phyloP scores from a whole-genome alignment of 805 yeast species.

The Wickerhamiella vanderwaltii region DNA sequence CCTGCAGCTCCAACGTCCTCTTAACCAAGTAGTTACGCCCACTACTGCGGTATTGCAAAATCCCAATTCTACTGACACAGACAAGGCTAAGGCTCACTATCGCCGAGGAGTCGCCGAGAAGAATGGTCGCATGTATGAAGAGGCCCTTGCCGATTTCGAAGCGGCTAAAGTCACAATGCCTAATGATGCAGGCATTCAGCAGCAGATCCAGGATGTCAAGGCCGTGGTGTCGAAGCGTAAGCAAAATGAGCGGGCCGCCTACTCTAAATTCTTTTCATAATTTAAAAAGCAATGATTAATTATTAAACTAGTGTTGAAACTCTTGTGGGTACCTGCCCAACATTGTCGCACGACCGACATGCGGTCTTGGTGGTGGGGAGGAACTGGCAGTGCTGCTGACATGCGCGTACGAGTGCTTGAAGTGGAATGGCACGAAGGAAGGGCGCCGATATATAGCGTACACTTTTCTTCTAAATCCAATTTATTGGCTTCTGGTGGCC shows the following conservation, averaged over 20 bases:
- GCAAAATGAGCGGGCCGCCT: conserved; percentile 34
- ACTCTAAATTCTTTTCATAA: conserved; percentile 30
- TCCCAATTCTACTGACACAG: conserved; percentile 44
- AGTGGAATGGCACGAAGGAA: conserved; percentile 34
- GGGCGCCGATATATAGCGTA: conserved; percentile 32
- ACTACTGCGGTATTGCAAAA: conserved; percentile 56
- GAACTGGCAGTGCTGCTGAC: background rate
- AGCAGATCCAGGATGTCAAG: conserved; percentile 52
- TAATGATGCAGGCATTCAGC: conserved; percentile 55
- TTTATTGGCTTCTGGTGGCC: conserved; percentile 14
- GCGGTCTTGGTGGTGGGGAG: background rate
- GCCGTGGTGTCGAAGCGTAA: conserved; percentile 39
- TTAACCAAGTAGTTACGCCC: conserved; percentile 40
- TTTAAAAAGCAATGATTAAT: too few species aligned
- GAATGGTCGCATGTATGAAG: conserved; percentile 52
- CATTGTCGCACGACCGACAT: background rate
- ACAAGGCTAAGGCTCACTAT: conserved; percentile 73
- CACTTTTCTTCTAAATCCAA: conserved; percentile 27
- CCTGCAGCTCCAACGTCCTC: conserved; percentile 45
- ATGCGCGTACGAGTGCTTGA: conserved; percentile 30
- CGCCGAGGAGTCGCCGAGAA: conserved; percentile 72
- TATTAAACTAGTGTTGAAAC: too few species aligned
- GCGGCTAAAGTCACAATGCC: conserved; percentile 56
- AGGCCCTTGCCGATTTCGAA: conserved; percentile 53
- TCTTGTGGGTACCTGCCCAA: background rate